Conservation (phyloP, 169 alveolate species). For the Prorocentrum cordatum region DNA sequence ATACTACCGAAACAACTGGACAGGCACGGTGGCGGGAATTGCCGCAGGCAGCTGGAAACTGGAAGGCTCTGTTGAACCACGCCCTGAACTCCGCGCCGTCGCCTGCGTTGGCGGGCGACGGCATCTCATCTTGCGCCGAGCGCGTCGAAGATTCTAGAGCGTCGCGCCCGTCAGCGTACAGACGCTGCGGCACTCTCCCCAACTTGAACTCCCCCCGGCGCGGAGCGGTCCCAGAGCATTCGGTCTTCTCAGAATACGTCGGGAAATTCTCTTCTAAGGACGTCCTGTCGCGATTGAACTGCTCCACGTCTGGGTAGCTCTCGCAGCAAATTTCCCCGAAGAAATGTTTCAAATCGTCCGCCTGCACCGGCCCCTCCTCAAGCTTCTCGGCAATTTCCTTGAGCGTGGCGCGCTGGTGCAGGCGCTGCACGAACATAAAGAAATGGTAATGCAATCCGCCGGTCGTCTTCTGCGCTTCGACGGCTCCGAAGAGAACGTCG, state of each 20-base stretch:
- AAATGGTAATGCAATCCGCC: not conserved
- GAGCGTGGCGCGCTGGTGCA: not conserved
- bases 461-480: not conserved
- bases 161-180: not conserved
- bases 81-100: too few relatives aligned
- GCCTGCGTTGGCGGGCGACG: too few relatives aligned
- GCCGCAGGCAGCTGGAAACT: too few relatives aligned
- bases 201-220: not conserved
- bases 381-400: not conserved
- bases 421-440: not conserved
- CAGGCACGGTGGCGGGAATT: too few relatives aligned
- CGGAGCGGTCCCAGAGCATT: not conserved
- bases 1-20: too few relatives aligned
- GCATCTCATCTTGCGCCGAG: too few relatives aligned
- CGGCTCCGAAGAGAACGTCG: not conserved
- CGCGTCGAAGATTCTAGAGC: not conserved
- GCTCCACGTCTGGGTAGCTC: not conserved
- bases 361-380: not conserved
- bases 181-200: not conserved
- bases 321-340: not conserved
- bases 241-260: not conserved
- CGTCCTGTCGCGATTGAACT: too few relatives aligned
- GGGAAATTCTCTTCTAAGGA: too few relatives aligned
- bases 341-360: not conserved
- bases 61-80: too few relatives aligned